These are phyloP conservation scores for Monosporascus sp. DNA, from an alignment of 2,329 filamentous ascomycete genomes.

Conservation along the genomic window DNA sequence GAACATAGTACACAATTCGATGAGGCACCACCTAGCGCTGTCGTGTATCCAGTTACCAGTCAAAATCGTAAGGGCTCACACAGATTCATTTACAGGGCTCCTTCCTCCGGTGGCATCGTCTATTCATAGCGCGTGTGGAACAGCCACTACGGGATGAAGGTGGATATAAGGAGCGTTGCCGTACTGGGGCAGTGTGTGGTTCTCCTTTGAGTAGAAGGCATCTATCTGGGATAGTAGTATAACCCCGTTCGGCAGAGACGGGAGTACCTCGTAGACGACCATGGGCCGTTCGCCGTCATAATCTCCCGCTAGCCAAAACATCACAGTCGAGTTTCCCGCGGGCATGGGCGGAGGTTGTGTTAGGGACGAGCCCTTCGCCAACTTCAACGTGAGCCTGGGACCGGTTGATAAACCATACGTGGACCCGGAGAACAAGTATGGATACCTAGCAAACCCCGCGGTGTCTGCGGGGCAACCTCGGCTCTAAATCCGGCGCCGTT, in stretches of 20 bases:
- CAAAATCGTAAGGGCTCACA: background rate
- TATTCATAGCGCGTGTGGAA: constrained; percentile 18
- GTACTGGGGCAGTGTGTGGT: constrained; percentile 15
- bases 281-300: constrained; percentile 1
- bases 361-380: background rate
- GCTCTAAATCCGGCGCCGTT: background rate
- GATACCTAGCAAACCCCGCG: background rate
- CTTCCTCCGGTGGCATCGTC: constrained; percentile 16
- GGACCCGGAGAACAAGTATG: background rate
- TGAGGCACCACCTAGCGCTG: background rate
- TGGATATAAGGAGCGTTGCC: constrained; percentile 13
- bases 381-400: background rate
- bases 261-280: constrained; percentile 2
- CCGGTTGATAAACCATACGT: background rate
- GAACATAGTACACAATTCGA: constrained; percentile 16
- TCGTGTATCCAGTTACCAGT: no score
- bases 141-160: constrained; percentile 15
- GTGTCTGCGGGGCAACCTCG: background rate
- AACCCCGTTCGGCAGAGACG: constrained; percentile 16
- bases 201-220: constrained; percentile 10
- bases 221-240: constrained; percentile 13
- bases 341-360: background rate
- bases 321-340: constrained; percentile 4
- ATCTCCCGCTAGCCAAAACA: constrained; percentile 11
- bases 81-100: constrained; percentile 10